Evolutionary conservation across 176 grass and related monocot species (phyloP), one percentile per base, ranked within the genome.

Genomic region (Rhynchospora breviuscula): DNA sequence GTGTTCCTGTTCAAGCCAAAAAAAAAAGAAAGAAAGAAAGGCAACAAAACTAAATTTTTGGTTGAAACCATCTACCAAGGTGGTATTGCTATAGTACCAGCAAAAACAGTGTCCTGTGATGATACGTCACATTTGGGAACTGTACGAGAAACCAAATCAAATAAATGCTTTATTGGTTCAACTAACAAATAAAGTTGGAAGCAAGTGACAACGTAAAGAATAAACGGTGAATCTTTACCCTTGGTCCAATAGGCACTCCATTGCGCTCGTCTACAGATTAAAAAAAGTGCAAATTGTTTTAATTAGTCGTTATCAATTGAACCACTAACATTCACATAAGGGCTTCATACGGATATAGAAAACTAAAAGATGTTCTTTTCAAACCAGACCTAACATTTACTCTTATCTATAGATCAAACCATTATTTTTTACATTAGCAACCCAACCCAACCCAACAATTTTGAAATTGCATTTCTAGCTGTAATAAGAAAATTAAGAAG

Each of bases 201-300:
- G 12, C 31, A 68, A 69, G 66, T 26, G 72, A 29, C 10, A 61
- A 43, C 12, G 10, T 59, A n/a, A 23, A 79, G 23, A 83, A 8
- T 85, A 87, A 81, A 22, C 23, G 26, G 52, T 46, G 13, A 45
- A 78, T 65, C 44, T 63, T 72, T 92, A 91, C 91, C 89, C 26
- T 69, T 35, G 86, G 84, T 81, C 91, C 89, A 49, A 91, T 91
- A 0, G 81, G 84, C 81, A 91, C 87, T 33, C 91, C 91, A 76
- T 89, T 63, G 53, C 87, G 87, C 45, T 89, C 89, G 84, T 87
- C 91, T 94, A 68, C 70, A 89, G 33, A 63, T 74, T 48, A 60
- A 79, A 51, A 4, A 78, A 53, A 78, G 73, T 8, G 12, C 58
- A 82, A 70, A 26, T 7, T 83, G 25, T 2, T 85, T 12, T 43